phyloP scores from a whole-genome alignment of 2,329 filamentous ascomycete species.

The Penicillium sp. region DNA sequence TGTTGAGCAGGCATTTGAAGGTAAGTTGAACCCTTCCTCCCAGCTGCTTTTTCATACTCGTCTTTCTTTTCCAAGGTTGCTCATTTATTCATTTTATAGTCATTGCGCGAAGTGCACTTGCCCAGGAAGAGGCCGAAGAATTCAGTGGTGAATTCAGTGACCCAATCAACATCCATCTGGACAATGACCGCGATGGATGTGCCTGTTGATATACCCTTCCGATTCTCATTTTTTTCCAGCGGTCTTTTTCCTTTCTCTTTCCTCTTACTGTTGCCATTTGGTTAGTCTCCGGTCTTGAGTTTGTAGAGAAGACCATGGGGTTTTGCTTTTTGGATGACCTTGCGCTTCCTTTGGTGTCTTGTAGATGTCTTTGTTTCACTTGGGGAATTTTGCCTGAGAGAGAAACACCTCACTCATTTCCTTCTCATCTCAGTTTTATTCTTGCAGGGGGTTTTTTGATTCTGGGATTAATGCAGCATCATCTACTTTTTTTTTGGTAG shows the following conservation, averaged over 20 bases:
- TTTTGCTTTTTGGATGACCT: conserved; percentile 6
- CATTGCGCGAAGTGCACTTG: conserved; percentile 91
- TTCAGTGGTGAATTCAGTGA: conserved; percentile 97
- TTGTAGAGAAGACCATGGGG: conserved; percentile 17
- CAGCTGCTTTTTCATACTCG: neutral
- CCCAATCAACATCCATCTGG: conserved; percentile 96
- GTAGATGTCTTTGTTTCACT: conserved; percentile 15
- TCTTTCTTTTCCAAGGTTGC: neutral
- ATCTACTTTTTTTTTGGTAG: neutral
- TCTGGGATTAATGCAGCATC: conserved; percentile 1
- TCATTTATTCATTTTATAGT: conserved; percentile 57
- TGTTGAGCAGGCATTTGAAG: conserved; percentile 83
- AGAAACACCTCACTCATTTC: neutral
- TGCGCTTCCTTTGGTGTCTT: conserved; percentile 6
- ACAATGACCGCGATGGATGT: conserved; percentile 89
- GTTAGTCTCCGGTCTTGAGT: conserved; percentile 12
- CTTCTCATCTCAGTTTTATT: neutral
- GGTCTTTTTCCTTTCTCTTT: conserved; percentile 21
- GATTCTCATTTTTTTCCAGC: conserved; percentile 29
- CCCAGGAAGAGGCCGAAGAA: conserved; percentile 96
- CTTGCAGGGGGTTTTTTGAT: neutral
- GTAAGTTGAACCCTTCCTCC: conserved; percentile 41
- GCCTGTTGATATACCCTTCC: conserved; percentile 65
- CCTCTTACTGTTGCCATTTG: conserved; percentile 10
- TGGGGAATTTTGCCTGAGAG: neutral